Percentiles rank a stretch among this genome's conserved stretches.
These are phyloP conservation scores for Diaporthe nobilis DNA, from an alignment of 2,329 filamentous ascomycete genomes.

Conservation along the genomic window DNA sequence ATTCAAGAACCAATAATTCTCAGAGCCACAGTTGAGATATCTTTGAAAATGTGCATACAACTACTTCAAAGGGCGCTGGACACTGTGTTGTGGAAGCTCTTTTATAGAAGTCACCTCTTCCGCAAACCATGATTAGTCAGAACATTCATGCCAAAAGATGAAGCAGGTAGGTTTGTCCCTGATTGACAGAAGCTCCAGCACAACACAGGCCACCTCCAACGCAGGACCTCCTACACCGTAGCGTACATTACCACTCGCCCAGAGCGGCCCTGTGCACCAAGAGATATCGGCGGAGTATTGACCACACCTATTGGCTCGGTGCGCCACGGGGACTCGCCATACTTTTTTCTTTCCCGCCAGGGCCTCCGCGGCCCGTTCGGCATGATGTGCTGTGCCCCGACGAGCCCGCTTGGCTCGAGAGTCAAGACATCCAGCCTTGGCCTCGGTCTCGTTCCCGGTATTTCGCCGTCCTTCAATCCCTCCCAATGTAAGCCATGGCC, in stretches of 20 bases:
- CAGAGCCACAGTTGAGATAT: too few species aligned
- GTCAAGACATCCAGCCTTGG: conserved; percentile 8
- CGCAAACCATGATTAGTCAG: neutral
- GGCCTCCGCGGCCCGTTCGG: neutral
- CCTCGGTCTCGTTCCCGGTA: neutral
- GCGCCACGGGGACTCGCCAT: neutral
- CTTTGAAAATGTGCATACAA: too few species aligned
- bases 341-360: neutral
- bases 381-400: neutral
- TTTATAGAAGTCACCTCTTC: neutral
- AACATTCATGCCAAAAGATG: neutral
- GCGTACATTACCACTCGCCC: neutral
- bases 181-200: neutral
- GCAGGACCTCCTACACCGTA: neutral
- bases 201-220: neutral
- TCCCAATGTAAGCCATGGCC: neutral
- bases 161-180: neutral
- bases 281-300: neutral
- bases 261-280: neutral
- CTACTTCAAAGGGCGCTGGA: neutral
- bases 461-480: neutral
- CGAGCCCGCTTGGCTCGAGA: conserved; percentile 11
- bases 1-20: too few species aligned
- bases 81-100: neutral
- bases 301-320: neutral